Evolutionary conservation across 345 rosid species (phyloP).

Genomic region (Corchorus olitorius): DNA sequence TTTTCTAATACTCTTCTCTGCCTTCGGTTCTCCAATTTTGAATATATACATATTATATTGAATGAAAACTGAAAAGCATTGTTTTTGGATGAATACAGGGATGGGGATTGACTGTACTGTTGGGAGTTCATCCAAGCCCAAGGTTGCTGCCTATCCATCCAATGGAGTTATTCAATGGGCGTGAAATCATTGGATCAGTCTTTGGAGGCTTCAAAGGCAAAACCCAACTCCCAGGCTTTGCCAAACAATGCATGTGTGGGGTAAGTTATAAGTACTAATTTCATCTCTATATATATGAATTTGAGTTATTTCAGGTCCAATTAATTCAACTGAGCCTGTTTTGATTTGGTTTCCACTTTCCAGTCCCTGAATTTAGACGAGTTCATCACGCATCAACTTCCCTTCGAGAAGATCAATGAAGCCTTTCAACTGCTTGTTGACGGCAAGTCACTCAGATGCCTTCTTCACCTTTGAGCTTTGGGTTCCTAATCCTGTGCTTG

Average conservation of each 20-base stretch:
- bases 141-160: conserved; percentile 16
- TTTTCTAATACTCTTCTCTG: not conserved
- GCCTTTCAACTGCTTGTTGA: conserved; percentile 16
- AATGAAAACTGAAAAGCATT: not conserved
- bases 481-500: not conserved
- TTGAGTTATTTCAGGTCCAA: not conserved
- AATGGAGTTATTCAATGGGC: conserved; percentile 15
- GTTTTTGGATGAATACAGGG: conserved; percentile 1
- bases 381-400: conserved; percentile 16
- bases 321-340: not conserved
- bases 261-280: not conserved
- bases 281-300: too few relatives aligned
- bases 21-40: not conserved
- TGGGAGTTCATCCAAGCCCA: conserved; percentile 15
- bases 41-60: not conserved
- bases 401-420: conserved; percentile 19
- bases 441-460: conserved; percentile 18
- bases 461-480: conserved; percentile 8
- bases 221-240: conserved; percentile 8
- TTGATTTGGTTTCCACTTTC: conserved; percentile 13
- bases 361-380: conserved; percentile 21
- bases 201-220: conserved; percentile 24
- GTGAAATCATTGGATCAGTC: conserved; percentile 12
- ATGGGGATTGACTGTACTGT: conserved; percentile 9
- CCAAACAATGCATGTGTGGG: conserved; percentile 17